A percentile compares a stretch with the other conserved stretches of the same genome.
Evolutionary conservation across 306 rosid species (phyloP).

Genomic region (Castanea sativa): DNA sequence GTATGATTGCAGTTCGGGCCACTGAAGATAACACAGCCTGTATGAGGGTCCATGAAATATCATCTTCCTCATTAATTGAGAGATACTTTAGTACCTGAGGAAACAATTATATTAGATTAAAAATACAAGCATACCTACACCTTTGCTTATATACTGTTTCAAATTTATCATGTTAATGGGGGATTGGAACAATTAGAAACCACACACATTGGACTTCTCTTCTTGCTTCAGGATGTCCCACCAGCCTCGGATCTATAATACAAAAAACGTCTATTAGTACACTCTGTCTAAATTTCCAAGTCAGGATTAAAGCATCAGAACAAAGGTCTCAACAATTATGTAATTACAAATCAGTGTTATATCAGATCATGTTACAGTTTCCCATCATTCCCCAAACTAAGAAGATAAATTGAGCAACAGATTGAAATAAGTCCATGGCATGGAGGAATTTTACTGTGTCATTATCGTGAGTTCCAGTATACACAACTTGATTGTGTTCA

Average conservation of each 20-base stretch:
- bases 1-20: conserved; percentile 77
- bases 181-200: neutral
- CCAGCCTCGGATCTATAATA: conserved; percentile 75
- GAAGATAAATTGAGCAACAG: conserved; percentile 6
- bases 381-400: neutral
- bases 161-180: conserved; percentile 6
- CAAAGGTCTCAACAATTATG: neutral
- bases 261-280: conserved; percentile 22
- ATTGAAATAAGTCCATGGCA: conserved; percentile 12
- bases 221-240: conserved; percentile 75
- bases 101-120: conserved; percentile 3
- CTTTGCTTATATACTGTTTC: conserved; percentile 8
- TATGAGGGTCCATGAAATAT: conserved; percentile 71
- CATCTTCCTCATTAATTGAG: conserved; percentile 53
- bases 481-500: conserved; percentile 86
- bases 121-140: neutral
- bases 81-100: conserved; percentile 71
- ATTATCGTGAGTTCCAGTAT: conserved; percentile 96
- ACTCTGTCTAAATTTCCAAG: conserved; percentile 8
- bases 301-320: conserved; percentile 6
- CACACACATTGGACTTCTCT: conserved; percentile 73
- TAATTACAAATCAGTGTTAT: neutral
- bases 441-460: conserved; percentile 66
- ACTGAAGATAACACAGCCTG: conserved; percentile 65
- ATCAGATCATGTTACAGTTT: neutral